Percentiles rank a stretch among this genome's conserved stretches.
phyloP scores from a whole-genome alignment of 2,329 filamentous ascomycete species.

The Hypoxylon sp. region DNA sequence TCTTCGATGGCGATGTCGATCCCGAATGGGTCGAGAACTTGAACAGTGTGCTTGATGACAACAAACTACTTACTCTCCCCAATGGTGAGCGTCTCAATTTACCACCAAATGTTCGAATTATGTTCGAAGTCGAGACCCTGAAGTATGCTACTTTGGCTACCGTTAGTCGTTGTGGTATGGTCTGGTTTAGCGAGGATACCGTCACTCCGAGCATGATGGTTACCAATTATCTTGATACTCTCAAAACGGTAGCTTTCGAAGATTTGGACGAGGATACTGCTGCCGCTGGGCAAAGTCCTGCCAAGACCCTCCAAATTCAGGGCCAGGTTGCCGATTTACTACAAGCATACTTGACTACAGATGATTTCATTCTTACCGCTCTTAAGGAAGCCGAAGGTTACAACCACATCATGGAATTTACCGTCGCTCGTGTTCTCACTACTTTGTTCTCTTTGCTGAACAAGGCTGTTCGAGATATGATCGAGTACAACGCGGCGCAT shows the following conservation, averaged over 20 bases:
- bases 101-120: slow-evolving; percentile 95
- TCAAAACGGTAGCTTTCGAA: slow-evolving; percentile 88
- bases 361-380: slow-evolving; percentile 84
- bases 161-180: slow-evolving; percentile 99
- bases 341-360: slow-evolving; percentile 79
- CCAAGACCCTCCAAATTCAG: slow-evolving; percentile 85
- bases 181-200: slow-evolving; percentile 99
- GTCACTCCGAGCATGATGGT: slow-evolving; percentile 95
- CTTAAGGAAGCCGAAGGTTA: slow-evolving; percentile 82
- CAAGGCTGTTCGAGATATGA: slow-evolving; percentile 90
- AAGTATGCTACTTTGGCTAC: slow-evolving; percentile 98
- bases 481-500: slow-evolving; percentile 97
- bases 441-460: slow-evolving; percentile 97
- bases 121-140: slow-evolving; percentile 99
- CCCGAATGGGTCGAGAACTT: slow-evolving; percentile 99
- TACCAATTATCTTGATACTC: slow-evolving; percentile 86
- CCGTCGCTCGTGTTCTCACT: slow-evolving; percentile 87
- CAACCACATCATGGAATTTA: slow-evolving; percentile 99
- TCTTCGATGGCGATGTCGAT: slow-evolving; percentile 99
- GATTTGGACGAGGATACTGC: slow-evolving; percentile 95
- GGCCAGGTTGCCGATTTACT: slow-evolving; percentile 84
- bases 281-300: slow-evolving; percentile 79
- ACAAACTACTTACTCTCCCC: slow-evolving; percentile 95
- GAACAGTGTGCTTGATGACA: slow-evolving; percentile 99
- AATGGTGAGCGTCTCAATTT: slow-evolving; percentile 98